phyloP scores from a whole-genome alignment of 805 yeast species.

The Suhomyces prunicola region DNA sequence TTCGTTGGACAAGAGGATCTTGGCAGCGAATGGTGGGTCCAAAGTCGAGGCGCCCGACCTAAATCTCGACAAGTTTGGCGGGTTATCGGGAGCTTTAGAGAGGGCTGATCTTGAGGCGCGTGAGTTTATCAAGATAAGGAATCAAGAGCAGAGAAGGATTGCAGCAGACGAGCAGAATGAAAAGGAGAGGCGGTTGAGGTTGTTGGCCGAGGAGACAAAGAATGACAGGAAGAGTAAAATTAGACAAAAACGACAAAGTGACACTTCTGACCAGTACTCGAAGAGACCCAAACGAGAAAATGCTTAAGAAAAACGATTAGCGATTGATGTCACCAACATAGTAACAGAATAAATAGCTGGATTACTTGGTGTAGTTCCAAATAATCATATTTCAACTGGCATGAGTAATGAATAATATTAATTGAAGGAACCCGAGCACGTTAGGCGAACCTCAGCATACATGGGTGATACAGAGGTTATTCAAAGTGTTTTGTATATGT shows the following conservation, averaged over 20 bases:
- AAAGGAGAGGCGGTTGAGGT: conserved; percentile 26
- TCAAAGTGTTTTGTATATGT: no score
- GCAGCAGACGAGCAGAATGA: conserved; percentile 25
- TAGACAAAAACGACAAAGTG: conserved; percentile 5
- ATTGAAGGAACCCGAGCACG: no score
- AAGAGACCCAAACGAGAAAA: conserved; percentile 9
- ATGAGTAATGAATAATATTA: no score
- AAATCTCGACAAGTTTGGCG: conserved; percentile 56
- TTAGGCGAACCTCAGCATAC: no score
- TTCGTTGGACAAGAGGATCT: conserved; percentile 69
- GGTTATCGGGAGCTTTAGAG: conserved; percentile 68
- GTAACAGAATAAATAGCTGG: no score
- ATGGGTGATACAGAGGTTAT: no score
- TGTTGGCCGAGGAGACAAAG: conserved; percentile 27
- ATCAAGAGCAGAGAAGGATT: conserved; percentile 23
- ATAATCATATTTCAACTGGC: no score
- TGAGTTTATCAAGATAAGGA: conserved; percentile 24
- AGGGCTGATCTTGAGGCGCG: conserved; percentile 28
- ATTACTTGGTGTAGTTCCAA: no score
- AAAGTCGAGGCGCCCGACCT: conserved; percentile 37
- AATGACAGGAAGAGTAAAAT: conserved; percentile 12
- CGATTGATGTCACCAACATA: no score
- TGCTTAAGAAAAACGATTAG: no score
- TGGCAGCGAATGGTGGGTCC: conserved; percentile 34
- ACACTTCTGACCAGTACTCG: conserved; percentile 3